Base-by-base conservation (phyloP, 179 eudicot species). In the Gypsophila paniculata region DNA sequence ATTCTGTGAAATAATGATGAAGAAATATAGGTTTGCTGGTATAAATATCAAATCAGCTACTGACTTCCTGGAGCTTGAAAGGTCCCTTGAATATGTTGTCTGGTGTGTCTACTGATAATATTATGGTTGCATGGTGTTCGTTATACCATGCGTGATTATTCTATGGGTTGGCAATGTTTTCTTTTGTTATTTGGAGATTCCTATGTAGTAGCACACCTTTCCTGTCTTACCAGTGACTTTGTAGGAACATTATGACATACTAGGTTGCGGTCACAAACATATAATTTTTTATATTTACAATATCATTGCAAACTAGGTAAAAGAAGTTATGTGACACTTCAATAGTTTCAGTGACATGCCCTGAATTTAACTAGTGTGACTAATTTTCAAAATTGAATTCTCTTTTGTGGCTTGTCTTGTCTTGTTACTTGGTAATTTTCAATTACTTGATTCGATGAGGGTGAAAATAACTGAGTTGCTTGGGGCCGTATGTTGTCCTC, bases 21-120 rank as follows among this genome's bases (percentile, higher is more conserved):
- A 18, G 44, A 52, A 14, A 21, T 12, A 59, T 10, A 59, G 15
- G 10, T 59, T 58, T 71, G 57, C 65, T 71, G 39, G 65, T 59
- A 19, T 18, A 17, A 42, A 25, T 32, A 38, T 58, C 21, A 42
- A 58, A 12, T 36, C 65, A 42, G 34, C 17, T 59, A 18, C 64
- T 58, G n/a, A 34, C 48, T 58, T 57, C 19, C 55, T 7, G 25
- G 17, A 22, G 25, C n/a, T 26, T 34, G 19, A n/a, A 65, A 39
- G 38, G 38, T 25, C 19, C 22, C 57, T 15, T 22, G 58, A 67
- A 55, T 55, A 48, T 1, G 42, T 67, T 13, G 17, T 15, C 46
- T 57, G 21, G 14, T 18, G 21, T 38, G 70, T 25, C 70, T 42
- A 8, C 38, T 48, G 19, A 13, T 67, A 49, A 67, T 49, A 25